Conservation (phyloP, 1,139 yeast genomes). For the Geotrichum australiense region DNA sequence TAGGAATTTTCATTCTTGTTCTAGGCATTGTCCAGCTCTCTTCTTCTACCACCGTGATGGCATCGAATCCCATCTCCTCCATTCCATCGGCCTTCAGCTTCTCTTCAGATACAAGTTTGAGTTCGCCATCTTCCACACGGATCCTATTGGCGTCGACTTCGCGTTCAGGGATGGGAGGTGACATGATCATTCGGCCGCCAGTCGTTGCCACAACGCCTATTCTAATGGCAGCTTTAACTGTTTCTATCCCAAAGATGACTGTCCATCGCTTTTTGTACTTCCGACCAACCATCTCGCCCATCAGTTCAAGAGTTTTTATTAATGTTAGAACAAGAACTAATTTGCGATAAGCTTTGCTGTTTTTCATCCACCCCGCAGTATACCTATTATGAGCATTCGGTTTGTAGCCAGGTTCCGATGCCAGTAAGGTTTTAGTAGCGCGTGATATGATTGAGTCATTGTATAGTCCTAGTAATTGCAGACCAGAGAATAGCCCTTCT, state of each 20-base stretch:
- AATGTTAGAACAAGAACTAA: constrained; percentile 32
- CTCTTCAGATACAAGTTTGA: constrained; percentile 7
- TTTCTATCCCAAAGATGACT: constrained; percentile 32
- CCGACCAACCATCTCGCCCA: constrained; percentile 33
- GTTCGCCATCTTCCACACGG: constrained; percentile 10
- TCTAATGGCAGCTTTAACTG: constrained; percentile 31
- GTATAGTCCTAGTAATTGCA: constrained; percentile 36
- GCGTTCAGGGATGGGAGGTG: constrained; percentile 34
- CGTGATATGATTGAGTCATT: constrained; percentile 35
- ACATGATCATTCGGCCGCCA: constrained; percentile 29
- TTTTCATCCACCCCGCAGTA: constrained; percentile 28
- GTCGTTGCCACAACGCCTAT: constrained; percentile 30
- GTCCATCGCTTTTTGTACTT: constrained; percentile 30
- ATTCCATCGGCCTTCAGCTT: constrained; percentile 5
- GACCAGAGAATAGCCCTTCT: constrained; percentile 31
- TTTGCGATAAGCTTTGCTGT: constrained; percentile 27
- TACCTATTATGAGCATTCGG: constrained; percentile 33
- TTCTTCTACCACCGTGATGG: constrained; percentile 3
- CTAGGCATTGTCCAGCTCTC: constrained; percentile 31
- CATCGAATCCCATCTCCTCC: constrained; percentile 7
- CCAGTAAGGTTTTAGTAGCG: constrained; percentile 26
- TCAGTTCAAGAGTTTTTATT: constrained; percentile 34
- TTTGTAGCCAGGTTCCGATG: constrained; percentile 20
- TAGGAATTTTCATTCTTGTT: constrained; percentile 29
- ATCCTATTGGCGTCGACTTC: constrained; percentile 30